Conservation (phyloP, 768 basidiomycete genomes). For the Russula earlei region DNA sequence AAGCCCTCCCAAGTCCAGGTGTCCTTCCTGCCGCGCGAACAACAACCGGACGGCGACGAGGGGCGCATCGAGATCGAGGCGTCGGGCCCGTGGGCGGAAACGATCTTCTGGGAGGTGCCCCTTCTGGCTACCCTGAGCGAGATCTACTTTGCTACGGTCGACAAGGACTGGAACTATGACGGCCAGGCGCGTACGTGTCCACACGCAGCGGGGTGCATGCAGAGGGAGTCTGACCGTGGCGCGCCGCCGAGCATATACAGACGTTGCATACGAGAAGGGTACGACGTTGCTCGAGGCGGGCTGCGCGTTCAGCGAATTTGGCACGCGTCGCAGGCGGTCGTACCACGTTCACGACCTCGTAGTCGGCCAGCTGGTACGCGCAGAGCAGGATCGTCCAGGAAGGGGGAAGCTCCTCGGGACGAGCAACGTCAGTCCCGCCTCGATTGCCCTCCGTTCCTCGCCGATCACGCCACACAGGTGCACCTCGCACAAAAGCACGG, state of each 20-base stretch:
- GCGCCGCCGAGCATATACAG: constrained; percentile 32
- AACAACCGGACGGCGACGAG: constrained; percentile 22
- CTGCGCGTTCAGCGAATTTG: constrained; percentile 77
- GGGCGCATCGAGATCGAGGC: constrained; percentile 70
- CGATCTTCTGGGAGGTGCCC: constrained; percentile 94
- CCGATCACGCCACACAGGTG: constrained; percentile 37
- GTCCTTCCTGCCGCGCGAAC: constrained; percentile 47
- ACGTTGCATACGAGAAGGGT: constrained; percentile 65
- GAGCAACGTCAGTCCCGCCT: constrained; percentile 61
- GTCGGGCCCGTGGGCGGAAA: constrained; percentile 65
- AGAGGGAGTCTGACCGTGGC: background rate
- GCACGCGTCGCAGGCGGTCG: constrained; percentile 72
- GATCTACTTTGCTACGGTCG: constrained; percentile 68
- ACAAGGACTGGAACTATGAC: constrained; percentile 79
- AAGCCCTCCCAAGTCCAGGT: constrained; percentile 65
- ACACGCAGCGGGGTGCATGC: background rate
- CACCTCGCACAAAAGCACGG: constrained; percentile 75
- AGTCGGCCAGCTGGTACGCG: constrained; percentile 57
- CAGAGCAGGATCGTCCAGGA: constrained; percentile 39
- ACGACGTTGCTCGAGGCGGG: constrained; percentile 49
- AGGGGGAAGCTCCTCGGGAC: constrained; percentile 67
- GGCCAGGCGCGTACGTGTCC: constrained; percentile 58
- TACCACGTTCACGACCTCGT: constrained; percentile 71
- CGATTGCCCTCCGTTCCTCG: background rate
- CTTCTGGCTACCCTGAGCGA: constrained; percentile 90